Evolutionary conservation across 345 rosid species (phyloP), one percentile per base, ranked within the genome.

Genomic region (Eucalyptus caleyi): DNA sequence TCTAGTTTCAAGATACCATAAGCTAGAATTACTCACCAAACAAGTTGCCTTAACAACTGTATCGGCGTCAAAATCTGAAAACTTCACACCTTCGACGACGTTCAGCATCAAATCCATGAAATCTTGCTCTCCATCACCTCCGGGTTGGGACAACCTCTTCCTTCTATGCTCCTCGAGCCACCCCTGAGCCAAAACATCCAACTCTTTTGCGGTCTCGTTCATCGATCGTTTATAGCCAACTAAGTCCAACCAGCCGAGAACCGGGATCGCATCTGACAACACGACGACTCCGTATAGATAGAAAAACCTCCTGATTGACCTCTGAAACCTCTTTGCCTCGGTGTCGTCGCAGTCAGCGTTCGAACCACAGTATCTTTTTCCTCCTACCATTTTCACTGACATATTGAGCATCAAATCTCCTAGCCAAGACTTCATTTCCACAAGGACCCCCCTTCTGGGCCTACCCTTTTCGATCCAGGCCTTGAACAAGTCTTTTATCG

Each of bases 141-240:
- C 88, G 15, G 92, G 90, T 50, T 67, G 51, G 67, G 40, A 49
- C 54, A 19, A 7, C 44, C 91, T 67, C 88, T 24, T 92, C 51
- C 89, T 87, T 62, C 92, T 92, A 89, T 94, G 96, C 91, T 94
- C 96, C 42, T 92, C 88, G 12, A 94, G 81, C 95, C 94, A 93
- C 6, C 50, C 88, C 86, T 81, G 90, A 4, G 90, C 23, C 13
- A 93, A n/a, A 40, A 26, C 42, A 49, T 95, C 94, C 83, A 92
- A 77, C 87, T 91, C 94, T 23, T 88, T 92, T 7, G 93, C 94
- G 23, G 91, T 91, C 88, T 83, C 89, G 87, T 90, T 93, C 96
- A 94, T 94, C 24, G 83, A 88, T 51, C 87, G 91, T 72, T 89
- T 62, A 42, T 87, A 54, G 24, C 93, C 94, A 49, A 88, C 87